Evolutionary conservation across 73 alveolate genomes (phyloP), one percentile per base, ranked within the genome.

Genomic region (Paramecium sexaurelia): DNA sequence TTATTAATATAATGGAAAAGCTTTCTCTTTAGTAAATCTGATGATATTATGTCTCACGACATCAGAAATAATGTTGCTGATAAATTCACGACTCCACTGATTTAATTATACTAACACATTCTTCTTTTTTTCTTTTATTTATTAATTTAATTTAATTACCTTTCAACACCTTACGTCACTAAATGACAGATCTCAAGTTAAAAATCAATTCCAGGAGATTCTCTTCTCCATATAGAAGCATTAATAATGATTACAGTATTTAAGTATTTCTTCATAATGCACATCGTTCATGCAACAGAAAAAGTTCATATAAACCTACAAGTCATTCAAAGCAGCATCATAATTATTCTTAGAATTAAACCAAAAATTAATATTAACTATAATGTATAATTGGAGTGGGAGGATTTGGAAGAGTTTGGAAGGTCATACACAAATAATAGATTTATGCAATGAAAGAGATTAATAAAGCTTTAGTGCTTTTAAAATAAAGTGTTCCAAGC

Each of bases 331-430:
- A 51, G 17, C 22, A 51, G 17, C 29, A n/a, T 51, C 39, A 20
- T 57, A 11, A 32, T 71, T 32, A 71, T 32, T 20, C 27, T 19
- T 68, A 17, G 29, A n/a, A 24, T 55, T 11, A 24, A 68, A 29
- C 10, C 90, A 78, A 92, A 55, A 55, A 84, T 35, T 55, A 69
- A 26, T 92, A 67, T 41, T 41, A 75, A 24, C 75, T 61, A 32
- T 29, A 73, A 43, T 92, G 83, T 37, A 55, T 91, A 67, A 82
- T 95, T 19, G 98, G 98, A 29, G 94, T 71, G 22, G 98, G 98
- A 15, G 98, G 98, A n/a, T 95, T 95, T 71, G 98, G 98, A 10
- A 93, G 88, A 61, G 98, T 95, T 29, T 95, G 98, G 98, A 95
- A 93, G 41, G 96, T 95, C 11, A 93, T 92, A 29, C 66, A 84